Evolutionary conservation across 177 flowering plant species (phyloP), one percentile per base, ranked within the genome.

Genomic region (Vitis hybrid): DNA sequence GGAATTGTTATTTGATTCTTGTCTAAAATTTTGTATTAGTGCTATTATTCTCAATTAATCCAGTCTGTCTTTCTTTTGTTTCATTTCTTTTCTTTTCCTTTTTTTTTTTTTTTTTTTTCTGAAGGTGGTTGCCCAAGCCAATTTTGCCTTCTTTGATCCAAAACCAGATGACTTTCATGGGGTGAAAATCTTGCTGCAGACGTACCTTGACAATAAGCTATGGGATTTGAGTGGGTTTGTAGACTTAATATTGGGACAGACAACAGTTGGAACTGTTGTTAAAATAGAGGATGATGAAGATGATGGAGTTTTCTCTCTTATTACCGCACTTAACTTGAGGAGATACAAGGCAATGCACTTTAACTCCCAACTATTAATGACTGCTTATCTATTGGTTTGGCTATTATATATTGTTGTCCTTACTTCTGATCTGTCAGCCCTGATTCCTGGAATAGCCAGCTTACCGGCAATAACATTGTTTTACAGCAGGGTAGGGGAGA

Each of bases 201-300:
- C 77, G 15, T 96, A 89, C 73, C 90, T 92, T 61, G 97, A 87
- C 68, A 75, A 84, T 70, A 77, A 72, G 68, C 69, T 81, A 59
- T 96, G 97, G 99, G 97, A 92, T 85, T 74, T 89, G 78, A 91
- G 91, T 73, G 89, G 89, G 50, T 92, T 96, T 70, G 93, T 88
- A 4, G 98, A 90, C 76, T 72, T 96, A 77, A 89, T 96, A 72
- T 48, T 92, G 79, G 90, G 70, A n/a, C 98, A 96, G 77, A 82
- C 92, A 18, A 92, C 97, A 10, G 99, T 96, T 0, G 99, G 99
- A 16, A 90, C 91, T 18, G 90, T 93, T 57, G 86, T 93, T 49
- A 92, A 89, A 75, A 64, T 91, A 15, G 95, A 91, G 80, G 87
- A 74, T 31, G 91, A 81, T 61, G 99, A 93, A 76, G 99, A 93